Base-by-base conservation (phyloP, 2,329 filamentous ascomycete genomes). In the Myriosclerotinia scirpicola region DNA sequence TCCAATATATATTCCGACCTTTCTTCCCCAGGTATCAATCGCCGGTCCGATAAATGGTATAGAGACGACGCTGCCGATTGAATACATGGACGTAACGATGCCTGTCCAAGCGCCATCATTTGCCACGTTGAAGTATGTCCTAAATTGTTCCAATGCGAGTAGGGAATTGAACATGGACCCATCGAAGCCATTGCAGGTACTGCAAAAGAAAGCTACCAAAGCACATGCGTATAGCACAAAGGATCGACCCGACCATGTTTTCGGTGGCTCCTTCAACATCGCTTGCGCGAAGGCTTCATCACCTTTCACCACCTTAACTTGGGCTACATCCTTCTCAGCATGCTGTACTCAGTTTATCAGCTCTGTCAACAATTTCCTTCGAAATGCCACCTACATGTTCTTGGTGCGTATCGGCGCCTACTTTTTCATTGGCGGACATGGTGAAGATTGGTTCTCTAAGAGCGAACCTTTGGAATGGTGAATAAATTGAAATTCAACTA, bases 251-350 rank as follows among this genome's bases (percentile, higher is more conserved):
- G 74, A 61, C 76, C 77, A 81, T 54, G 79, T 77, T 22, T 69
- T 74, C 15, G 81, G 79, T 9, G 82, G 80, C 70, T 85, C 84
- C 75, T 82, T 81, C 71, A 83, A 70, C 74, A 82, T 78, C 42
- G 84, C 84, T 75, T 85, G 80, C 68, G 81, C 78, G 75, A 80
- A 84, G 65, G 82, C 81, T 69, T 83, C 81, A 67, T 80, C 80
- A 80, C 77, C 72, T 80, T 82, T 69, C 42, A 69, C 62, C 46
- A 71, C 56, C 52, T 69, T 72, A 11, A 66, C 40, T 54, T 65
- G 40, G 2, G 40, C n/a, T 14, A 55, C 58, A 48, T 66, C 14
- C 20, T 22, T 55, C 17, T 48, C 12, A n/a, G 17, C 14, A 1
- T 36, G 17, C 53, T 64, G 36, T 15, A 20, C 7, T 11, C 40